phyloP scores from a whole-genome alignment of 2,329 filamentous ascomycete genomes.

The Monilinia aucupariae region DNA sequence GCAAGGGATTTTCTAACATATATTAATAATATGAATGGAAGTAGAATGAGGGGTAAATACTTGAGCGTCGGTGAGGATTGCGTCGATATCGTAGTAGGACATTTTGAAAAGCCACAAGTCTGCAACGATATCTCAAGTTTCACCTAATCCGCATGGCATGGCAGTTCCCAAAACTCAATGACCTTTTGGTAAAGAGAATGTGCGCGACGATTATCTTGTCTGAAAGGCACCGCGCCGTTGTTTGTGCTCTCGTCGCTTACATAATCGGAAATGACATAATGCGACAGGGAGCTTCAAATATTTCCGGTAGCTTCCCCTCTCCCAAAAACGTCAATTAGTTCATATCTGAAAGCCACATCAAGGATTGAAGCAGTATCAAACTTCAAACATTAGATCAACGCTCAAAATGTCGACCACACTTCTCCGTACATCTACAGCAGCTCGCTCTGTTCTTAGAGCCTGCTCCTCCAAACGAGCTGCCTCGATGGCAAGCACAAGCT shows the following conservation, averaged over 20 bases:
- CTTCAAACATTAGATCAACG: constrained; percentile 16
- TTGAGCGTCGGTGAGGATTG: constrained; percentile 80
- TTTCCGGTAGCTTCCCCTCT: constrained; percentile 1
- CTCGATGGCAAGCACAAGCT: constrained; percentile 65
- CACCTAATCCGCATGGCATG: not conserved
- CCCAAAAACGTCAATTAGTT: constrained; percentile 2
- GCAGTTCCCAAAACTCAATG: not conserved
- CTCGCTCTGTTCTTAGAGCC: constrained; percentile 66
- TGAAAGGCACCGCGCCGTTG: not conserved
- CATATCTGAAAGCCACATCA: constrained; percentile 12
- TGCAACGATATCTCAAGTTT: not conserved
- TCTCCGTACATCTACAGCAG: constrained; percentile 62
- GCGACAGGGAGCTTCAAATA: constrained; percentile 9
- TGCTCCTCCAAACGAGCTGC: constrained; percentile 58
- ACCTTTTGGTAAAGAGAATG: not conserved
- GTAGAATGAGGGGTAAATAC: constrained; percentile 39
- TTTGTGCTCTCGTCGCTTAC: not conserved
- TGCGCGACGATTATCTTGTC: not conserved
- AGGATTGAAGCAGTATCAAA: constrained; percentile 18
- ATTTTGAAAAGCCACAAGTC: constrained; percentile 36
- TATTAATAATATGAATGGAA: constrained; percentile 19
- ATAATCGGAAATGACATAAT: constrained; percentile 13
- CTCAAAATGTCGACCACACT: constrained; percentile 67
- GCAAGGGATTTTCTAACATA: constrained; percentile 79
- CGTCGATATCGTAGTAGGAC: constrained; percentile 81